Base-by-base conservation (phyloP, 805 yeast species). In the Blastobotrys chiropterorum region DNA sequence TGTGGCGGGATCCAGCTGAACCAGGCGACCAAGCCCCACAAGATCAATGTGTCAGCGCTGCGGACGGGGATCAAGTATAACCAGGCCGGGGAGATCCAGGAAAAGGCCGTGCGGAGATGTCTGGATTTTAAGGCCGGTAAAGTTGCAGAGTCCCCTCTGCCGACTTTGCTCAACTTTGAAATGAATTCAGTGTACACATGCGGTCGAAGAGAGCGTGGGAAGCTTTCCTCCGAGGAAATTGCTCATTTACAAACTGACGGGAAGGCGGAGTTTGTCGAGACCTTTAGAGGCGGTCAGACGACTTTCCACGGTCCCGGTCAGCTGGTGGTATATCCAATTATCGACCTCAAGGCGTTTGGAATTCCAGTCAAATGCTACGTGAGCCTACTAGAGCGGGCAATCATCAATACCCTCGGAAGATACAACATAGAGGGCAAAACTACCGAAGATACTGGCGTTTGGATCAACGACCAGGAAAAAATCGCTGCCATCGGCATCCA, bases 221-320 rank as follows among this genome's bases (percentile, higher is more conserved):
- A 76, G 31, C 69, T 82, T 0, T 65, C 75, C 1, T 55, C 54
- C 3, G 61, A 55, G 1, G 68, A 63, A 49, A 55, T 44, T 55
- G 63, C 56, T 46, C 54, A 44, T 59, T 65, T 67, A 26, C 52
- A 48, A 16, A 63, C 59, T 3, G 53, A 31, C 56, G 70, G 59
- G 31, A 48, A 48, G 16, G 84, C 90, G 14, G 74, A 75, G 30
- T 86, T 81, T 62, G 77, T 83, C n/a, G 92, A 87, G 60, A 78
- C 94, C 0, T 81, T 81, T 50, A 73, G 99, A 55, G 99, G 99
- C 14, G 99, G 99, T 0, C 95, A 94, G 65, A 81, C 94, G 1
- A 94, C 99, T 0, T 94, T 87, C 74, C 99, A 94, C 70, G 98
- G 98, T 0, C 86, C 94, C 0, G 99, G 99, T 0, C 99, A 94